Conservation (phyloP, 2,329 filamentous ascomycete species). For the Colletotrichum sp. region DNA sequence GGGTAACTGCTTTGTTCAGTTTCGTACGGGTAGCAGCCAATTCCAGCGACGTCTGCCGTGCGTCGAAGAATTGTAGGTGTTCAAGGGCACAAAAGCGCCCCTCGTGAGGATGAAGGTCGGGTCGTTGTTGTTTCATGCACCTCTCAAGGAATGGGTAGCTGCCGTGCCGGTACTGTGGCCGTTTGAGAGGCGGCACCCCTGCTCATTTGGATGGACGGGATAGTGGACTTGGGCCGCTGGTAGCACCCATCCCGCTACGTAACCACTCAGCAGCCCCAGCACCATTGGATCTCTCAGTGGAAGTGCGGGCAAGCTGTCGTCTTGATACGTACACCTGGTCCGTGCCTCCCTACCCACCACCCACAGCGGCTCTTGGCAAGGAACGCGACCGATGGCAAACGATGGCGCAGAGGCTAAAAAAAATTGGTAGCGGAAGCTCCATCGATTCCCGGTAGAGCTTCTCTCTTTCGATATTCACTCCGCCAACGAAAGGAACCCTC, state of each 20-base stretch:
- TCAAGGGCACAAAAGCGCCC: neutral
- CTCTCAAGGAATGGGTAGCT: slow-evolving; percentile 7
- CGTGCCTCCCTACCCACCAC: slow-evolving; percentile 8
- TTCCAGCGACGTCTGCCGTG: neutral
- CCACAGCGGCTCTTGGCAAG: slow-evolving; percentile 4
- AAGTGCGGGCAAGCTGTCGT: neutral
- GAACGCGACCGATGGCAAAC: slow-evolving; percentile 15
- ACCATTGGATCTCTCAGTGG: neutral
- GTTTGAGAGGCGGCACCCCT: slow-evolving; percentile 2
- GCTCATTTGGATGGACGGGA: neutral
- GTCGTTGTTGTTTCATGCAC: slow-evolving; percentile 16
- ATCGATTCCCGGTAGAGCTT: slow-evolving; percentile 22
- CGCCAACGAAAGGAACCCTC: slow-evolving; percentile 1
- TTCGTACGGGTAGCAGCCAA: neutral
- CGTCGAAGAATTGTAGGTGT: neutral
- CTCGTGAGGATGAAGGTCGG: neutral
- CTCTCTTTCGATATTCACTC: slow-evolving; percentile 15
- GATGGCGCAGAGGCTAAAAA: slow-evolving; percentile 22
- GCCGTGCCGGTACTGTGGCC: slow-evolving; percentile 6
- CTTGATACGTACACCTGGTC: neutral
- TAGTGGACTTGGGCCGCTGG: neutral
- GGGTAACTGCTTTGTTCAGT: slow-evolving; percentile 7
- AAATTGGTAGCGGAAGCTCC: slow-evolving; percentile 24
- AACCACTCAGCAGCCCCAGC: neutral
- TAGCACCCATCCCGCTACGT: slow-evolving; percentile 10